Evolutionary conservation across 2,329 filamentous ascomycete species (phyloP).

Genomic region (Penicillium sp.): DNA sequence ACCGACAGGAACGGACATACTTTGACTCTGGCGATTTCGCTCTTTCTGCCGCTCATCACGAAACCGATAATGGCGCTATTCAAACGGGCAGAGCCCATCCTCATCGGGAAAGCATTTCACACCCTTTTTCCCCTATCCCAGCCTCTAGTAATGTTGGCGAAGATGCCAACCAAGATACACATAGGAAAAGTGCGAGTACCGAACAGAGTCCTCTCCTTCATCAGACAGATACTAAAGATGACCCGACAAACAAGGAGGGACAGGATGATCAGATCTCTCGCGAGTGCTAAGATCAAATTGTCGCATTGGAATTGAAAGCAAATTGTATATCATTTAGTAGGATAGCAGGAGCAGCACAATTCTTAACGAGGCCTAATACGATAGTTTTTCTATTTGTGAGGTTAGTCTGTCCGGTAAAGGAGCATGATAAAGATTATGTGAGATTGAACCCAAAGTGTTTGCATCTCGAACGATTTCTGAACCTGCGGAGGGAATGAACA

Average conservation of each 20-base stretch:
- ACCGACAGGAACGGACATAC: constrained; percentile 26
- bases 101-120: constrained; percentile 27
- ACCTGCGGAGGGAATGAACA: too few relatives aligned
- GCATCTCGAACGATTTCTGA: too few relatives aligned
- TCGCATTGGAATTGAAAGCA: not conserved
- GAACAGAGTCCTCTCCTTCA: constrained; percentile 20
- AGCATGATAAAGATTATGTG: too few relatives aligned
- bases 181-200: constrained; percentile 11
- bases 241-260: constrained; percentile 10
- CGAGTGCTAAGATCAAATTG: not conserved
- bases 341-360: not conserved
- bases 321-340: not conserved
- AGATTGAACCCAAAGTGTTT: too few relatives aligned
- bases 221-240: constrained; percentile 7
- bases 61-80: constrained; percentile 24
- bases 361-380: too few relatives aligned
- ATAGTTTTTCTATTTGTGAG: too few relatives aligned
- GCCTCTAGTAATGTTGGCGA: constrained; percentile 23
- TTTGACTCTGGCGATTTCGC: constrained; percentile 34
- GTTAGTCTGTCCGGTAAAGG: too few relatives aligned
- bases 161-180: constrained; percentile 21
- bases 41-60: constrained; percentile 22
- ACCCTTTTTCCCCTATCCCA: constrained; percentile 28
- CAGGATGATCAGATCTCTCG: not conserved
- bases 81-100: constrained; percentile 27